Conservation (phyloP, 441 rosid species). For the Croton laevigatus region DNA sequence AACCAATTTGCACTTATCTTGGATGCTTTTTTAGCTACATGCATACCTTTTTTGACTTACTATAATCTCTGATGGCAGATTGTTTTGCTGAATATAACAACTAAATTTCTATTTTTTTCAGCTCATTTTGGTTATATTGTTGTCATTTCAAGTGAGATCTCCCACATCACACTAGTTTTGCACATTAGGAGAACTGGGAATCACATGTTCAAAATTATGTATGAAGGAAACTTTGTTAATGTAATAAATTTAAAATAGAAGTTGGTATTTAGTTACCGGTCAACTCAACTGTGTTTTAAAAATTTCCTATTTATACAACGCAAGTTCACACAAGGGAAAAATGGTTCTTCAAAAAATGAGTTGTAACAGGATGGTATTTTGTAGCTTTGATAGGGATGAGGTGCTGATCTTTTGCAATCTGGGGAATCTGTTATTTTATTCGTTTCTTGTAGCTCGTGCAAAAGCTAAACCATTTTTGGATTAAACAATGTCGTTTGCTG, state of each 20-base stretch:
- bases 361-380: conserved; percentile 7
- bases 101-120: neutral
- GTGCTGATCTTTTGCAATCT: too few relatives aligned
- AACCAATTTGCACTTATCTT: conserved; percentile 2
- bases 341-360: neutral
- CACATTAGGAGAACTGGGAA: neutral
- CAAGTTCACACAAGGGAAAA: neutral
- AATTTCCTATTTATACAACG: neutral
- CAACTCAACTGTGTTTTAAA: neutral
- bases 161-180: neutral
- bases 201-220: neutral
- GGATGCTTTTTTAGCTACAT: neutral
- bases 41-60: neutral
- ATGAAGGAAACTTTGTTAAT: neutral
- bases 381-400: neutral
- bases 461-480: neutral
- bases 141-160: conserved; percentile 1
- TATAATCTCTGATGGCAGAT: neutral
- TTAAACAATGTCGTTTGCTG: neutral
- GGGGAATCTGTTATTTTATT: neutral
- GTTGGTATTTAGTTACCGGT: neutral
- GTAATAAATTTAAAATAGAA: neutral
- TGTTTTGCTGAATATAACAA: neutral
- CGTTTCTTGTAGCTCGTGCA: neutral
- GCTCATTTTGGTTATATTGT: conserved; percentile 6